A percentile compares a stretch with the other conserved stretches of the same genome.
Conservation (phyloP, 371 early-diverging fungal species). For the Rhizopus arrhizus region DNA sequence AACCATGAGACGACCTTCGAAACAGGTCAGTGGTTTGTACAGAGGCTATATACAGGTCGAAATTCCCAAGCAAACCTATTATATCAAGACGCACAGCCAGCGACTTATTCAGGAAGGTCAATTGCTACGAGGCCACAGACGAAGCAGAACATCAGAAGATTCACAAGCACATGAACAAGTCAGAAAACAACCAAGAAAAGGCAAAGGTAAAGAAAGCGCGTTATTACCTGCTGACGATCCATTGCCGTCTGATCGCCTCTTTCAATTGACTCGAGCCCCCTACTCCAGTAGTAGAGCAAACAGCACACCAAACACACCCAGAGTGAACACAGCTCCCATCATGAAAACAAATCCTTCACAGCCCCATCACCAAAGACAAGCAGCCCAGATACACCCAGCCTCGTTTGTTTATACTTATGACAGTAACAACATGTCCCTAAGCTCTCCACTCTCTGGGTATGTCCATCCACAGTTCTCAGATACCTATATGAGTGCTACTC, state of each 20-base stretch:
- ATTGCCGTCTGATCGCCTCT: slow-evolving; percentile 7
- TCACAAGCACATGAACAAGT: slow-evolving; percentile 7
- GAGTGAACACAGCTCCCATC: slow-evolving; percentile 14
- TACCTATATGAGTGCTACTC: slow-evolving; percentile 16
- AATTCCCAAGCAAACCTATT: slow-evolving; percentile 36
- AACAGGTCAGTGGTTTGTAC: slow-evolving; percentile 19
- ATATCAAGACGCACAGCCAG: slow-evolving; percentile 41
- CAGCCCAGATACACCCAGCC: slow-evolving; percentile 5
- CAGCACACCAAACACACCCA: slow-evolving; percentile 8
- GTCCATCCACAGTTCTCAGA: slow-evolving; percentile 25
- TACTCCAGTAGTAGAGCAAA: slow-evolving; percentile 20
- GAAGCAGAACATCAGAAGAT: slow-evolving; percentile 17
- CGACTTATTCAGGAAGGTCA: slow-evolving; percentile 31
- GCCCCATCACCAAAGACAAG: slow-evolving; percentile 12
- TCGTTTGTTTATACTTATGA: slow-evolving; percentile 31
- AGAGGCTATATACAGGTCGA: slow-evolving; percentile 40
- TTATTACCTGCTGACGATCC: slow-evolving; percentile 5
- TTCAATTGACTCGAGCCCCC: not conserved
- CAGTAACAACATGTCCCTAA: slow-evolving; percentile 21
- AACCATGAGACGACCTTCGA: not conserved
- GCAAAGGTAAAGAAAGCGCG: slow-evolving; percentile 9
- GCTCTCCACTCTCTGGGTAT: slow-evolving; percentile 26
- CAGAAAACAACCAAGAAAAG: slow-evolving; percentile 20
- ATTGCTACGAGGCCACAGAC: slow-evolving; percentile 22
- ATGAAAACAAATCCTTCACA: slow-evolving; percentile 15